A percentile compares a stretch with the other conserved stretches of the same genome.
These are phyloP conservation scores for Volvariella volvacea DNA, from an alignment of 1,284 basidiomycete genomes.

Conservation along the genomic window DNA sequence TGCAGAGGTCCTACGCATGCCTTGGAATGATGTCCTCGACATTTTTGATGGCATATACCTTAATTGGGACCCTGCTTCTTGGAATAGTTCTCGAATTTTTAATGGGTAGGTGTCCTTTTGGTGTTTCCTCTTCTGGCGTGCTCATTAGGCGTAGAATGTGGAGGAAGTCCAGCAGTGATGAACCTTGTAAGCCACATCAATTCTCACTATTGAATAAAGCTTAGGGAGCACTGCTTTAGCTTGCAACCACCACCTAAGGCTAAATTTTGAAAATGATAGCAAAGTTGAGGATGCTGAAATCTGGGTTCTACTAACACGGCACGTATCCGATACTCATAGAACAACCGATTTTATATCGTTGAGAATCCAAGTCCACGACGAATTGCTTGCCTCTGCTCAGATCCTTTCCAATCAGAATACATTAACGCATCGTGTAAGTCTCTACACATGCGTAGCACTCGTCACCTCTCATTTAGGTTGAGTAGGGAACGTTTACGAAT, in stretches of 20 bases:
- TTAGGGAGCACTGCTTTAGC: constrained; percentile 12
- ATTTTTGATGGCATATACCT: constrained; percentile 80
- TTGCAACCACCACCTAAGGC: constrained; percentile 22
- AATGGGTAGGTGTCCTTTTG: constrained; percentile 52
- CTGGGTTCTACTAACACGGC: constrained; percentile 80
- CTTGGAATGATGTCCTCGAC: constrained; percentile 72
- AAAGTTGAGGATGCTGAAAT: constrained; percentile 36
- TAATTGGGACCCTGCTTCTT: constrained; percentile 79
- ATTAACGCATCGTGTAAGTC: constrained; percentile 29
- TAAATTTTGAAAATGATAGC: constrained; percentile 22
- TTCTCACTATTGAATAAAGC: background rate
- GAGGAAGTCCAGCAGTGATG: constrained; percentile 31
- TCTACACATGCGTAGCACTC: constrained; percentile 6
- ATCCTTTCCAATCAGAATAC: constrained; percentile 17
- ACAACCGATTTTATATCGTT: constrained; percentile 70
- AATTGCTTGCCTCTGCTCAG: constrained; percentile 14
- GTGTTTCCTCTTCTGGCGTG: background rate
- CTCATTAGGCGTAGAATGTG: constrained; percentile 39
- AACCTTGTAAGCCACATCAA: constrained; percentile 22
- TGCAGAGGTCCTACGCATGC: constrained; percentile 42
- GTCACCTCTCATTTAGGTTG: background rate
- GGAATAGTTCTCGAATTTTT: constrained; percentile 43
- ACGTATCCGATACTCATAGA: constrained; percentile 53
- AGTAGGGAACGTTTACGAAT: constrained; percentile 72
- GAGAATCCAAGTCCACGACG: constrained; percentile 46